These are phyloP conservation scores for Ceratobasidium sp. DNA, from an alignment of 1,284 basidiomycete genomes.

Conservation along the genomic window DNA sequence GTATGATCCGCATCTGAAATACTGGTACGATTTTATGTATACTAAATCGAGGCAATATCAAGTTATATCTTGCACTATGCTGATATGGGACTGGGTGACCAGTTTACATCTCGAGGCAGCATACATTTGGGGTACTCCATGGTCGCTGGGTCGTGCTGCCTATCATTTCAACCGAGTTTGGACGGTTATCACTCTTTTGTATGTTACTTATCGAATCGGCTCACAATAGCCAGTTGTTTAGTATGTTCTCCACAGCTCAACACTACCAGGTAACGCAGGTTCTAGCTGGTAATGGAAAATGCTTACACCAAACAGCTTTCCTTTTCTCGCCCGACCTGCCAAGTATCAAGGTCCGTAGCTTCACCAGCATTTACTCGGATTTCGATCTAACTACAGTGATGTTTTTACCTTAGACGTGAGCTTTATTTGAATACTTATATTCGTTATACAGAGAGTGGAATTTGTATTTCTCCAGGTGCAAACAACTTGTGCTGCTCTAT, in stretches of 20 bases:
- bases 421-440: background rate
- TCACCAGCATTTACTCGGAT: background rate
- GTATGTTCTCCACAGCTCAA: background rate
- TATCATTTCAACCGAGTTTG: slow-evolving; percentile 30
- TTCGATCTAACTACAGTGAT: background rate
- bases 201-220: background rate
- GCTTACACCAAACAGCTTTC: background rate
- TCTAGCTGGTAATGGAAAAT: background rate
- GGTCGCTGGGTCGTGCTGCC: slow-evolving; percentile 2
- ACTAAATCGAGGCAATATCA: no score
- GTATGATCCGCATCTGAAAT: no score
- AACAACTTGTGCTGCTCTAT: background rate
- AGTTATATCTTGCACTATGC: slow-evolving; percentile 28
- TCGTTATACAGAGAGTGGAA: background rate
- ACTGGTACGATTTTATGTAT: no score
- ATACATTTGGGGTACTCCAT: slow-evolving; percentile 21
- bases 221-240: background rate
- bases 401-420: background rate
- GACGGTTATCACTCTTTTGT: background rate
- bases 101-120: slow-evolving; percentile 1
- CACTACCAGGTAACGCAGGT: background rate
- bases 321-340: background rate
- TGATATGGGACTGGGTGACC: background rate
- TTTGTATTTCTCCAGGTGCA: background rate
- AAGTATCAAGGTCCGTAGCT: background rate